Conservation (phyloP, 2,329 filamentous ascomycete genomes). For the Amauroascus niger region DNA sequence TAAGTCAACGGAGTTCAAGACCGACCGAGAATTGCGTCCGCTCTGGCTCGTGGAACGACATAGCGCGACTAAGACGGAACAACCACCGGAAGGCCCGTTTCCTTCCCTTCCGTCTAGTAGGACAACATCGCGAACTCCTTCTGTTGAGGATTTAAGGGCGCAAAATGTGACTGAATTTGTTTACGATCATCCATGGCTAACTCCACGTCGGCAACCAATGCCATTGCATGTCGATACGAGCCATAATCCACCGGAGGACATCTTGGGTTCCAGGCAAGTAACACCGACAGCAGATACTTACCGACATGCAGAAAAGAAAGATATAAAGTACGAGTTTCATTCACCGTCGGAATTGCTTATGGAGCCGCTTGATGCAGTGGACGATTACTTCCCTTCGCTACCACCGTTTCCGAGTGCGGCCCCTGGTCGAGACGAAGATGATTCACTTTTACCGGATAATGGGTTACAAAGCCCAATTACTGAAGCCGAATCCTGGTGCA, state of each 20-base stretch:
- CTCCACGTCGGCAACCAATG: slow-evolving; percentile 22
- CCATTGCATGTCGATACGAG: slow-evolving; percentile 30
- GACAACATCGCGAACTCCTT: slow-evolving; percentile 40
- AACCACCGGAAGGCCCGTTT: slow-evolving; percentile 33
- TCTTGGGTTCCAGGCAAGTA: slow-evolving; percentile 54
- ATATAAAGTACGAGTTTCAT: slow-evolving; percentile 40
- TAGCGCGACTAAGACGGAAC: slow-evolving; percentile 34
- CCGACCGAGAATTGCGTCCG: slow-evolving; percentile 61
- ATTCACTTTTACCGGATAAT: slow-evolving; percentile 18
- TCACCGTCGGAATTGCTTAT: slow-evolving; percentile 39
- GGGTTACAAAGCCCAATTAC: slow-evolving; percentile 18
- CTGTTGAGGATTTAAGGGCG: slow-evolving; percentile 34
- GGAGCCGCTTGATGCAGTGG: slow-evolving; percentile 23
- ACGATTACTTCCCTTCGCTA: neutral
- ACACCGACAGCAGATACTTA: slow-evolving; percentile 57
- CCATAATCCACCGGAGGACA: slow-evolving; percentile 34
- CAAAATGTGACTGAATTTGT: slow-evolving; percentile 16
- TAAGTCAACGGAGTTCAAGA: slow-evolving; percentile 45
- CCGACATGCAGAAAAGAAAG: slow-evolving; percentile 26
- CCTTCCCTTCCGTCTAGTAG: slow-evolving; percentile 46
- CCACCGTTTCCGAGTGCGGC: neutral
- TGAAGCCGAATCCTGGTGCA: slow-evolving; percentile 5
- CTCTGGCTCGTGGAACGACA: slow-evolving; percentile 69
- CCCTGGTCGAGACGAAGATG: neutral
- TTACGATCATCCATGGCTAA: slow-evolving; percentile 8